Evolutionary conservation across 257 asterid species (phyloP).

Genomic region (Leonotis leonurus): DNA sequence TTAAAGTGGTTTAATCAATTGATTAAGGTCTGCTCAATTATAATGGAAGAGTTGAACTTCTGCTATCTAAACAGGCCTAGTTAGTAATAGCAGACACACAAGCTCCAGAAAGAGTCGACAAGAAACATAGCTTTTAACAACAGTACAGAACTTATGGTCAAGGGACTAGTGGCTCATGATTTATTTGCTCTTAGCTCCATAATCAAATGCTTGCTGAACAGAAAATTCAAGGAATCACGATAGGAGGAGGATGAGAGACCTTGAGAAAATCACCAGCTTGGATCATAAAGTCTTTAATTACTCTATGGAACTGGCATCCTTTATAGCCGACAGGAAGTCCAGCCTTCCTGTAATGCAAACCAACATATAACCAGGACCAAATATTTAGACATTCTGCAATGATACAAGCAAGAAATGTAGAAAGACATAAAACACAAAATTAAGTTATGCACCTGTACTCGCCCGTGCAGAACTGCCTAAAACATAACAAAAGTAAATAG

Average conservation of each 20-base stretch:
- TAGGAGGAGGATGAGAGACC: constrained; percentile 31
- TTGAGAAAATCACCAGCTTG: constrained; percentile 96
- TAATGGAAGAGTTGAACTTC: background rate
- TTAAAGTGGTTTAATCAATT: background rate
- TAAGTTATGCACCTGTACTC: constrained; percentile 57
- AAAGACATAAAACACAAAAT: background rate
- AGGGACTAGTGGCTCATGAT: background rate
- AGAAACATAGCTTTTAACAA: background rate
- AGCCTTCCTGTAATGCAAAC: constrained; percentile 57
- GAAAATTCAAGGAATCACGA: background rate
- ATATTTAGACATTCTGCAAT: background rate
- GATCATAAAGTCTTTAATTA: constrained; percentile 92
- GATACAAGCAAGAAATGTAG: background rate
- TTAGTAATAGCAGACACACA: background rate
- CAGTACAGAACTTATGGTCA: background rate
- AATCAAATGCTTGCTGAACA: background rate
- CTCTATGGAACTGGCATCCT: constrained; percentile 90
- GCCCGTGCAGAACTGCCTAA: constrained; percentile 89
- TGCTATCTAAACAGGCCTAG: background rate
- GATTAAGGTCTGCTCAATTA: background rate
- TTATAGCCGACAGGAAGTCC: constrained; percentile 84
- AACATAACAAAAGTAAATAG: constrained; percentile 3
- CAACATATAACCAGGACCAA: constrained; percentile 11
- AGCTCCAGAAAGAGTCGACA: background rate
- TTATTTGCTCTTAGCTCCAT: background rate